These are phyloP conservation scores for Neoarthrinium moseri DNA, from an alignment of 2,329 filamentous ascomycete species.

Conservation along the genomic window DNA sequence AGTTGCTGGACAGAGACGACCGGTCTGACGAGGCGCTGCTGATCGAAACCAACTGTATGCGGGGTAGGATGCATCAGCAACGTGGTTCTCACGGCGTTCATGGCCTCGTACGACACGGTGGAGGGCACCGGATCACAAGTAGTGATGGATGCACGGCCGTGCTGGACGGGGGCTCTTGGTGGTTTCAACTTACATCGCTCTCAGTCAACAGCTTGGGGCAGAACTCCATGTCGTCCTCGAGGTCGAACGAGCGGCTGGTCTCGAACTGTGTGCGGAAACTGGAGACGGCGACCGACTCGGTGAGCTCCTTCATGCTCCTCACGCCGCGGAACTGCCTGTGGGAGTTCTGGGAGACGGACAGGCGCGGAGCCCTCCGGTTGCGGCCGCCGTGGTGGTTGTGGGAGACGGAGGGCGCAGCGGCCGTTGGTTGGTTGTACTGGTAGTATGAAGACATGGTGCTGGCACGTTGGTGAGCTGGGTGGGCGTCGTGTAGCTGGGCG, in stretches of 20 bases:
- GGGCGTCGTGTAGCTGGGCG: not conserved
- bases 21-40: slow-evolving; percentile 88
- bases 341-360: slow-evolving; percentile 76
- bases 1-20: slow-evolving; percentile 91
- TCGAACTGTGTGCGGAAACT: slow-evolving; percentile 88
- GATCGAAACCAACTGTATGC: slow-evolving; percentile 77
- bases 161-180: too few relatives aligned
- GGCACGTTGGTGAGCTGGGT: not conserved
- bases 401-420: slow-evolving; percentile 53
- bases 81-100: too few relatives aligned
- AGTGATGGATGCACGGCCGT: slow-evolving; percentile 4
- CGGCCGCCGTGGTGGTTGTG: slow-evolving; percentile 83
- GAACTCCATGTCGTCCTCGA: slow-evolving; percentile 95
- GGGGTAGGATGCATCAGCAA: slow-evolving; percentile 31
- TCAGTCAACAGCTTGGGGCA: slow-evolving; percentile 91
- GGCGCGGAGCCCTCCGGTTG: slow-evolving; percentile 78
- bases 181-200: slow-evolving; percentile 78
- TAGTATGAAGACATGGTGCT: slow-evolving; percentile 63
- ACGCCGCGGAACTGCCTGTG: slow-evolving; percentile 86
- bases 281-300: slow-evolving; percentile 72
- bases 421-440: slow-evolving; percentile 57
- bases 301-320: slow-evolving; percentile 81
- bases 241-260: slow-evolving; percentile 87
- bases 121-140: slow-evolving; percentile 6
- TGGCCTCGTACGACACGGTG: too few relatives aligned